Conservation (phyloP, 345 rosid genomes). For the Capsella bursapastoris region DNA sequence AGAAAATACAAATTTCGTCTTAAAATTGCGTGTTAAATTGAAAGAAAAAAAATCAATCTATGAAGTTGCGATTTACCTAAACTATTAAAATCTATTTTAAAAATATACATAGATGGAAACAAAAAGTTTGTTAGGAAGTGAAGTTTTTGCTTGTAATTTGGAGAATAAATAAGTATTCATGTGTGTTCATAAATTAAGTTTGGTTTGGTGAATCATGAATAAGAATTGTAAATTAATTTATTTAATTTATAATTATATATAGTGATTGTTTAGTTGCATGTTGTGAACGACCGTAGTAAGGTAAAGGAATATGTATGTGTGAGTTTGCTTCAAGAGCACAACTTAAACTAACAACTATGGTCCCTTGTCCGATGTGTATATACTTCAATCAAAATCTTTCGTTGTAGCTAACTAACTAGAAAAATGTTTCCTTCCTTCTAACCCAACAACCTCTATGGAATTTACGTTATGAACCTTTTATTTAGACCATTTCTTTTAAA, state of each 20-base stretch:
- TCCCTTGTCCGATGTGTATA: slow-evolving; percentile 39
- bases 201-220: slow-evolving; percentile 40
- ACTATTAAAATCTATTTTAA: too few relatives aligned
- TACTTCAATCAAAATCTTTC: slow-evolving; percentile 48
- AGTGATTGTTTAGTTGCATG: slow-evolving; percentile 22
- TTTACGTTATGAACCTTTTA: slow-evolving; percentile 24
- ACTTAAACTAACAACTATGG: slow-evolving; percentile 77
- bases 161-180: slow-evolving; percentile 7
- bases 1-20: too few relatives aligned
- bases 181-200: slow-evolving; percentile 17
- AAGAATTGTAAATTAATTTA: slow-evolving; percentile 12
- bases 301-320: slow-evolving; percentile 23
- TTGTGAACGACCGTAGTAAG: slow-evolving; percentile 35
- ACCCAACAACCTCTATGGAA: slow-evolving; percentile 49
- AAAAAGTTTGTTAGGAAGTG: slow-evolving; percentile 40
- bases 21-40: too few relatives aligned
- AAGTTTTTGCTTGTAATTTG: slow-evolving; percentile 52
- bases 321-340: slow-evolving; percentile 61
- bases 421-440: slow-evolving; percentile 42
- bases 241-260: not conserved
- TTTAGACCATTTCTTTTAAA: not conserved
- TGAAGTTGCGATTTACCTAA: too few relatives aligned
- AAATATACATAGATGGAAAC: slow-evolving; percentile 4
- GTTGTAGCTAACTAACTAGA: slow-evolving; percentile 40
- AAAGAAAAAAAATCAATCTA: too few relatives aligned